Evolutionary conservation across 192 early-diverging fungal genomes (phyloP).

Genomic region (Backusella circina): DNA sequence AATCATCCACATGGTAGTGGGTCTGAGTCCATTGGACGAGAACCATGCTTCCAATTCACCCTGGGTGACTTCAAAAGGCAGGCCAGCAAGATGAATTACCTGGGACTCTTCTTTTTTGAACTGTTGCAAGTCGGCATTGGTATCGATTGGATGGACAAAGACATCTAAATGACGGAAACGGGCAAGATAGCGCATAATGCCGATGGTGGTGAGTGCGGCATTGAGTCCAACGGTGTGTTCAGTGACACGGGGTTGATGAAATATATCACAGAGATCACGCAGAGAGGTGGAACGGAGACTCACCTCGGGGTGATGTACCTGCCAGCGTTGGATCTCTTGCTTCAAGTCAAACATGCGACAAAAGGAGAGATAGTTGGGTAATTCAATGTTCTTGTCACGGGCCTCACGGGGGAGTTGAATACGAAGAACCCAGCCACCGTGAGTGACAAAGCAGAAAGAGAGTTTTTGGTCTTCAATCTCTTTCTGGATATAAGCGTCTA

Average conservation of each 20-base stretch:
- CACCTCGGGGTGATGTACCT: slow-evolving; percentile 54
- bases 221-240: slow-evolving; percentile 53
- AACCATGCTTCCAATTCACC: slow-evolving; percentile 60
- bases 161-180: slow-evolving; percentile 49
- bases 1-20: slow-evolving; percentile 60
- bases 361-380: slow-evolving; percentile 53
- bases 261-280: slow-evolving; percentile 53
- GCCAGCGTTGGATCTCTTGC: slow-evolving; percentile 61
- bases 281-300: slow-evolving; percentile 49
- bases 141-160: slow-evolving; percentile 59
- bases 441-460: slow-evolving; percentile 67
- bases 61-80: slow-evolving; percentile 60
- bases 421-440: slow-evolving; percentile 68
- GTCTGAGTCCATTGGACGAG: slow-evolving; percentile 45
- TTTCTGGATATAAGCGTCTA: slow-evolving; percentile 49
- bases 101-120: slow-evolving; percentile 62
- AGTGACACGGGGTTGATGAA: slow-evolving; percentile 46
- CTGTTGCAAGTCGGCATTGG: slow-evolving; percentile 54
- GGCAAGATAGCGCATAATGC: slow-evolving; percentile 49
- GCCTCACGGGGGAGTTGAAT: slow-evolving; percentile 65
- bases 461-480: slow-evolving; percentile 46
- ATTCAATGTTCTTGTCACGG: slow-evolving; percentile 55
- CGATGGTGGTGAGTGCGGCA: slow-evolving; percentile 58
- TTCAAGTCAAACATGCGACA: slow-evolving; percentile 65
- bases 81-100: slow-evolving; percentile 58